A percentile compares a stretch with the other conserved stretches of the same genome.
phyloP scores from a whole-genome alignment of 2,329 filamentous ascomycete genomes.

The Alternaria incomplexa region DNA sequence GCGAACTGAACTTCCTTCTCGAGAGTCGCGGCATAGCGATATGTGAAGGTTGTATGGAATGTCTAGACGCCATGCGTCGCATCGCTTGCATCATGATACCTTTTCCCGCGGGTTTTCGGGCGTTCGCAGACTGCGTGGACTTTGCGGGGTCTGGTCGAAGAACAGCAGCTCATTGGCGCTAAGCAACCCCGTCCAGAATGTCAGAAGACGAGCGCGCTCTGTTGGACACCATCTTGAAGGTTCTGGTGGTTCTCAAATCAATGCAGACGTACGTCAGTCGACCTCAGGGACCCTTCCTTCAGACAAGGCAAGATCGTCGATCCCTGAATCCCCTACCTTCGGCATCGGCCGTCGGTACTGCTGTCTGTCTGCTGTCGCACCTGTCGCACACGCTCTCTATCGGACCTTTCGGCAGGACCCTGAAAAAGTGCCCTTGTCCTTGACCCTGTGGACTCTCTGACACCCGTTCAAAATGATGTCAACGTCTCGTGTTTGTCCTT shows the following conservation, averaged over 20 bases:
- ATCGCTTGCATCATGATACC: neutral
- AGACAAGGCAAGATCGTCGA: neutral
- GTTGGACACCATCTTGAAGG: neutral
- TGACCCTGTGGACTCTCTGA: neutral
- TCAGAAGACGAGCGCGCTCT: neutral
- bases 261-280: neutral
- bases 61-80: neutral
- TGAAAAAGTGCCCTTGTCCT: neutral
- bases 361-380: neutral
- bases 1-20: slow-evolving; percentile 3
- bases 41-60: neutral
- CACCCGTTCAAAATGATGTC: neutral
- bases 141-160: neutral
- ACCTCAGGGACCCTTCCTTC: neutral
- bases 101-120: neutral
- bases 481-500: neutral
- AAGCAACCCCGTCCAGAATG: neutral
- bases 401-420: neutral
- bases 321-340: neutral
- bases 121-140: neutral
- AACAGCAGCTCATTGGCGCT: neutral
- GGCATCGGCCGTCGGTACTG: neutral
- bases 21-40: neutral
- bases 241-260: neutral
- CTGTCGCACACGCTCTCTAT: neutral